A percentile compares a stretch with the other conserved stretches of the same genome.
Conservation (phyloP, 129 eudicot species). For the Tagetes patula region DNA sequence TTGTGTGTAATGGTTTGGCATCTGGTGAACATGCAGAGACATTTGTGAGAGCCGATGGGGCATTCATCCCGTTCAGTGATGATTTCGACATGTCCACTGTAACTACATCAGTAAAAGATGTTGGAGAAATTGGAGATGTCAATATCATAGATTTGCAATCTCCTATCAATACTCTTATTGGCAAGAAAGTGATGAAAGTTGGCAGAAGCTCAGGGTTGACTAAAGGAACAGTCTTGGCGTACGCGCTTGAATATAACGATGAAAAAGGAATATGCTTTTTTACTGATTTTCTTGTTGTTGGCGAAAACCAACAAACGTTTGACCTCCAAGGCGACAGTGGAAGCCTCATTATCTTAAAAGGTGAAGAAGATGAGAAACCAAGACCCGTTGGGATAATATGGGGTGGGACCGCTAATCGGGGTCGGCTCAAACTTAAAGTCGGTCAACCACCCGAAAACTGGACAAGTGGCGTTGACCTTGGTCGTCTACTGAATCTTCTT, state of each 20-base stretch:
- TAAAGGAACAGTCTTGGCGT: slow-evolving; percentile 81
- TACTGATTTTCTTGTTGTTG: slow-evolving; percentile 95
- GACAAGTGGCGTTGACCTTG: slow-evolving; percentile 99
- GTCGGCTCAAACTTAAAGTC: slow-evolving; percentile 86
- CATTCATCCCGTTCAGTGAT: slow-evolving; percentile 92
- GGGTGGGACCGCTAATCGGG: slow-evolving; percentile 99
- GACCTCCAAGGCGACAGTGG: slow-evolving; percentile 99
- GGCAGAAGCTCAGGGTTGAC: slow-evolving; percentile 98
- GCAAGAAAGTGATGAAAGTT: slow-evolving; percentile 92
- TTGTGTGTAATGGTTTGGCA: background rate
- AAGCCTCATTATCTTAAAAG: slow-evolving; percentile 73
- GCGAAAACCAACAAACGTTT: slow-evolving; percentile 92
- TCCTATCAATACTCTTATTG: slow-evolving; percentile 72
- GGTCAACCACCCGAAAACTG: slow-evolving; percentile 97
- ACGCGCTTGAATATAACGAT: slow-evolving; percentile 94
- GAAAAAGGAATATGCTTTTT: slow-evolving; percentile 93
- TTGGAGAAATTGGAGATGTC: slow-evolving; percentile 89
- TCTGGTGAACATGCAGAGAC: slow-evolving; percentile 63
- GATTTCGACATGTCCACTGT: slow-evolving; percentile 91
- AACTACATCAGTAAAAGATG: slow-evolving; percentile 83
- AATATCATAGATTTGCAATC: slow-evolving; percentile 76
- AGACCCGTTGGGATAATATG: slow-evolving; percentile 92
- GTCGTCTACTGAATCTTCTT: slow-evolving; percentile 92
- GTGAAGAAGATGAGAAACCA: slow-evolving; percentile 73
- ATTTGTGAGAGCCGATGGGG: slow-evolving; percentile 98